Base-by-base conservation (phyloP, 1,139 yeast species). In the Taphrina betulina region DNA sequence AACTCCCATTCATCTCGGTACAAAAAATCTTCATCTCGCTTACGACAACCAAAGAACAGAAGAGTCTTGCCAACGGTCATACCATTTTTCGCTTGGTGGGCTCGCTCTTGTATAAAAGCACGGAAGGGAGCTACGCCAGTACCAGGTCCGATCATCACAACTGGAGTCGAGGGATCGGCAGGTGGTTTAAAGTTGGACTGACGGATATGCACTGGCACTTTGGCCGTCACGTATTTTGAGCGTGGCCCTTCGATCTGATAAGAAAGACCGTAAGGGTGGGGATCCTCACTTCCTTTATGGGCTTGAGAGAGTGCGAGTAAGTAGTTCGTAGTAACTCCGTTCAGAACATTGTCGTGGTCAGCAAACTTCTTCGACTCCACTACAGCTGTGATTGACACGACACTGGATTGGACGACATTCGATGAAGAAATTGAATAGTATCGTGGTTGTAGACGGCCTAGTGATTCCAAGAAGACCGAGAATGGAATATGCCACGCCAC, bases 81-180 rank as follows among this genome's bases (percentile, higher is more conserved):
- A 37, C 81, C 80, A 12, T 42, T 28, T 16, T 40, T 19, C 36
- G 76, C 75, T 63, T 75, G 77, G 58, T 75, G 72, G 52, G 78
- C 84, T 67, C 92, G 82, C 70, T 90, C 97, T 72, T 95, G 83
- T 40, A 90, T 72, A 64, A 90, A 90, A 1, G 95, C 97, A 72
- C 97, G 83, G 75, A 90, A 87, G 60, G 97, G 97, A 7, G 97
- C 96, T 57, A 90, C 90, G 69, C 97, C 97, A 8, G 97, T 90
- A 63, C 98, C 98, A 48, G 98, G 97, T 35, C 98, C 98, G 68
- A 92, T 78, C 84, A 90, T 81, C 64, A 92, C 87, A 33, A 92
- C 78, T 5, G 98, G 96, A 44, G 84, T 81, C 14, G 79, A 71
- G 28, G 95, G 83, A 67, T 87, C 87, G 14, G 89, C 76, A n/a